Base-by-base conservation (phyloP, 306 rosid genomes). In the Urtica urens region DNA sequence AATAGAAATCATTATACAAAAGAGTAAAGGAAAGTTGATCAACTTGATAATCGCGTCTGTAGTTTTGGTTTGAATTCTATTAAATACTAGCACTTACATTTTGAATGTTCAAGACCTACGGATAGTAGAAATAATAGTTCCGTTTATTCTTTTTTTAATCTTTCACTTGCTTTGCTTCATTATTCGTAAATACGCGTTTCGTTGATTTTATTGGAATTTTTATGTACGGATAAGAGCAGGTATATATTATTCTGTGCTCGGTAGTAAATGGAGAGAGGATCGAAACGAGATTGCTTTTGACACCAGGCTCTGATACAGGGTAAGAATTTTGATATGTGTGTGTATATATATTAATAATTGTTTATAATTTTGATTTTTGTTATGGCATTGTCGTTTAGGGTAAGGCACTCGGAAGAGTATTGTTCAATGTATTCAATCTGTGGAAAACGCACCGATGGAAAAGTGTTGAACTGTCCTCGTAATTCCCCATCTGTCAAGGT, bases 381-480 rank as follows among this genome's bases (percentile, higher is more conserved):
- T 52, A 5, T 48, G 39, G 55, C 14, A 6, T 13, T 57, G 14
- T 38, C 63, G 39, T 38, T 9, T 37, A 81, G 93, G 69, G 72
- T 62, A 71, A 81, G 62, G 50, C 99, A 77, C 71, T 61, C 94
- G 0, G 81, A 65, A 72, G 80, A 58, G 23, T 79, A 81, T 15
- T 90, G 99, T 60, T 70, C 87, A n/a, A 90, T 85, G 95, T 79
- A 77, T 69, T 87, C 58, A 51, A 75, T 81, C 31, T 90, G 99
- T 71, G 99, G 95, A 57, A 68, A 67, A 59, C 87, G 93, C 38
- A 53, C 65, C 6, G 97, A 90, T 60, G 92, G 87, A 50, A 90
- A 90, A 75, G 66, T 74, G 49, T 21, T 90, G 62, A 90, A 90
- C 59, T 90, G 97, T 58, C 94, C 97, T 10, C 62, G 3, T 54